Evolutionary conservation across 768 basidiomycete genomes (phyloP).

Genomic region (Mrakia hoshinonis): DNA sequence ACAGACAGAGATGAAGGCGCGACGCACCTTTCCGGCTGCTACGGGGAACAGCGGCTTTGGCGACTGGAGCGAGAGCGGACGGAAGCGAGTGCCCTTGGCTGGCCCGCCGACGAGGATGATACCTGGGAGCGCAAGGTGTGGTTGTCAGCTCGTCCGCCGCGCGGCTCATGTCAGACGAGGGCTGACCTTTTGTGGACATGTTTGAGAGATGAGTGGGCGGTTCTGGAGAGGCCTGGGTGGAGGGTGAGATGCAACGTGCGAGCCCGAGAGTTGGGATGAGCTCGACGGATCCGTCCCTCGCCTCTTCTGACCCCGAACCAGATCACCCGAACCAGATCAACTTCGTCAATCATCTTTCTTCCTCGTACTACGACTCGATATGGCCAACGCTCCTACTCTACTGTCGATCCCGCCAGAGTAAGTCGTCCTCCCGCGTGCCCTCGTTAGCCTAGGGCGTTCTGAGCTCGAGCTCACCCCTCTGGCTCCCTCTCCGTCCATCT

Average conservation of each 20-base stretch:
- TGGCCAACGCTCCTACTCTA: too few species aligned
- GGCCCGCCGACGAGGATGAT: slow-evolving; percentile 29
- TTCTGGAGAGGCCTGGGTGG: background rate
- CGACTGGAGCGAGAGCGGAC: slow-evolving; percentile 31
- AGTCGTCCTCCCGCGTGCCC: too few species aligned
- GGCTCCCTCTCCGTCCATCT: background rate
- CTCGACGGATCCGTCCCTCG: too few species aligned
- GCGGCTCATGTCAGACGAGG: background rate
- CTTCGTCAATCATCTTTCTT: too few species aligned
- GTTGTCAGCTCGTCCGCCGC: background rate
- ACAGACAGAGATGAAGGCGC: background rate
- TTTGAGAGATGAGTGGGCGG: background rate
- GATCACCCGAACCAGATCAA: too few species aligned
- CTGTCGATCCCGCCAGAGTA: too few species aligned
- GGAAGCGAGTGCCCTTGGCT: slow-evolving; percentile 25
- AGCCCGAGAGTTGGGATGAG: background rate
- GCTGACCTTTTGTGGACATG: background rate
- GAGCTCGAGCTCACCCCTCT: background rate
- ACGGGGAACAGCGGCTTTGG: slow-evolving; percentile 45
- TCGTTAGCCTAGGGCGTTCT: too few species aligned
- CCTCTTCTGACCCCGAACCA: too few species aligned
- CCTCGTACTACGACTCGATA: too few species aligned
- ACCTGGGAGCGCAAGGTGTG: background rate
- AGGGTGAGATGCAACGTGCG: background rate
- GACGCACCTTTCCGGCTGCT: slow-evolving; percentile 42